phyloP scores from a whole-genome alignment of 306 rosid genomes.

The Medicago lupulina region DNA sequence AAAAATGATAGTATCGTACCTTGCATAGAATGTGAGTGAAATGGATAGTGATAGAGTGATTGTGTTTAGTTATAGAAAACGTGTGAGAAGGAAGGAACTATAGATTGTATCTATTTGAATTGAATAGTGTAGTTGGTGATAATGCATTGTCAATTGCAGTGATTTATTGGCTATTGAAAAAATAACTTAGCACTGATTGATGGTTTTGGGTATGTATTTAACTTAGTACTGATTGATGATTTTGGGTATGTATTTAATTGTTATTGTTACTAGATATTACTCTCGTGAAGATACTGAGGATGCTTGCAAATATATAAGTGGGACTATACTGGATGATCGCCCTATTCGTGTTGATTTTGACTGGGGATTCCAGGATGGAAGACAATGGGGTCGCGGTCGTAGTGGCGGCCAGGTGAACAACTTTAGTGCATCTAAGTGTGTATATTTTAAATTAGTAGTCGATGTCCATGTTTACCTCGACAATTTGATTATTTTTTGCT shows the following conservation, averaged over 20 bases:
- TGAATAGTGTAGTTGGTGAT: constrained; percentile 20
- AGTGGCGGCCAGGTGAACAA: constrained; percentile 93
- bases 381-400: constrained; percentile 99
- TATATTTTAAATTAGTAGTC: background rate
- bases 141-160: background rate
- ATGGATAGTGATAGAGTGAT: background rate
- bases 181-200: background rate
- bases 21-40: background rate
- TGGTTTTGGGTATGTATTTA: constrained; percentile 17
- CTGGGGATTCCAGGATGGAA: constrained; percentile 98
- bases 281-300: constrained; percentile 96
- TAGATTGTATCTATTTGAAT: background rate
- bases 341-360: constrained; percentile 99
- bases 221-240: constrained; percentile 1
- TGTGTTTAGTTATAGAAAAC: no score
- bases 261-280: constrained; percentile 61
- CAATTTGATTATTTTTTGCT: background rate
- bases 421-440: background rate
- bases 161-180: background rate
- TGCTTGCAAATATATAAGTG: constrained; percentile 92
- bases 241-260: constrained; percentile 27
- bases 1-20: background rate
- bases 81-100: background rate
- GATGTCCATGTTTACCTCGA: background rate
- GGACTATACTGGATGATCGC: constrained; percentile 97